Conservation (phyloP, 2,329 filamentous ascomycete genomes). For the Aspergillus neoniger region DNA sequence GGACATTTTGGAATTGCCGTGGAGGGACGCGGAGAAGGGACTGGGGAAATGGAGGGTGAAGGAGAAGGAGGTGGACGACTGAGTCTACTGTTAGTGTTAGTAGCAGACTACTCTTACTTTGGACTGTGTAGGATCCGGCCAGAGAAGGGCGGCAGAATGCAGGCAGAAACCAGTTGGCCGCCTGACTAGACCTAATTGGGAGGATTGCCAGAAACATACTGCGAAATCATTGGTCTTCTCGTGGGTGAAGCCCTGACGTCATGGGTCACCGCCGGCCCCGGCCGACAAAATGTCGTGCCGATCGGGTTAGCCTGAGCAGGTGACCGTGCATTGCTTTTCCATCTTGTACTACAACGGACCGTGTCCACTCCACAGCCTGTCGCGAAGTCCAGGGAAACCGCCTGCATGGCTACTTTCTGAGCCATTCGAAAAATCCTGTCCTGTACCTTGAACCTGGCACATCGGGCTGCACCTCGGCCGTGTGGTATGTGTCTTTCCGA, state of each 20-base stretch:
- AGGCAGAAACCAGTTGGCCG: too few relatives aligned
- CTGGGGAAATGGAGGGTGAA: not conserved
- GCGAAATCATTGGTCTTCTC: not conserved
- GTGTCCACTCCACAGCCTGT: too few relatives aligned
- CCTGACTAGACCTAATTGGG: too few relatives aligned
- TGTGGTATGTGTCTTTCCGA: not conserved
- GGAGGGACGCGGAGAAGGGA: not conserved
- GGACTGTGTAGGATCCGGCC: not conserved
- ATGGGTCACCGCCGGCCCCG: not conserved
- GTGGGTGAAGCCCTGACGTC: not conserved
- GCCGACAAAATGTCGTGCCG: not conserved
- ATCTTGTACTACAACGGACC: too few relatives aligned
- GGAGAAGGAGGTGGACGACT: not conserved
- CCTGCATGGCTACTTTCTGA: not conserved
- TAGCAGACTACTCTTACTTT: not conserved
- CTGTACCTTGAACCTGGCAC: not conserved
- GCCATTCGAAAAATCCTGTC: not conserved
- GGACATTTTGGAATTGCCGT: not conserved
- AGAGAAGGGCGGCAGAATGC: too few relatives aligned
- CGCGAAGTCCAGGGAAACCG: not conserved
- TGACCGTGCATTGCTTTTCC: too few relatives aligned
- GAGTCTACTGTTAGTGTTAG: not conserved
- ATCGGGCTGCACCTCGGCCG: not conserved
- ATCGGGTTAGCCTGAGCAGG: too few relatives aligned
- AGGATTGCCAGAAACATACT: not conserved